Base-by-base conservation (phyloP, 2,329 filamentous ascomycete genomes). In the Teratosphaeria epicoccoides region DNA sequence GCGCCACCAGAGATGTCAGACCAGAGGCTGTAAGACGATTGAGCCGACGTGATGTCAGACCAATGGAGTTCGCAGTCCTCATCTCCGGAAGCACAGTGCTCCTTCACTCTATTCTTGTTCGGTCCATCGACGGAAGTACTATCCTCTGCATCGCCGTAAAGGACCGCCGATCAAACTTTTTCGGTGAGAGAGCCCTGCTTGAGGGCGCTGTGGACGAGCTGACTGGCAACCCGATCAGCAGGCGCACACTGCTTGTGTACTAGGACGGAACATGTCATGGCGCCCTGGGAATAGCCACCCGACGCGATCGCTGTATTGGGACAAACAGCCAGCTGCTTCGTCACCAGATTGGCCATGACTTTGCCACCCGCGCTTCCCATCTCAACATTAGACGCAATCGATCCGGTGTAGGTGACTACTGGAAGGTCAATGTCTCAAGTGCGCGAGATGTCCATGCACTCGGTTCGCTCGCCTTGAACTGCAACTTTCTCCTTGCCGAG, bases 381-480 rank as follows among this genome's bases (percentile, higher is more conserved):
- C 33, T 49, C 24, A 47, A 33, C 43, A 46, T 60, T 58, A 46
- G 49, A 49, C 10, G 29, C 56, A 46, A 57, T 51, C 9, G 53
- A 52, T 37, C 76, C 77, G 2, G 72, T 65, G 58, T 81, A 81
- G n/a, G n/a, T n/a, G n/a, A n/a, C n/a, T n/a, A n/a, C n/a, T n/a
- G n/a, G n/a, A n/a, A n/a, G n/a, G n/a, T n/a, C n/a, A n/a, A n/a
- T n/a, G n/a, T n/a, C n/a, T n/a, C n/a, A n/a, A n/a, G n/a, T n/a
- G n/a, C n/a, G n/a, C n/a, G n/a, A n/a, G n/a, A n/a, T n/a, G n/a
- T n/a, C n/a, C n/a, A n/a, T n/a, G n/a, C n/a, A n/a, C n/a, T n/a
- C n/a, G n/a, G n/a, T n/a, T n/a, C n/a, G n/a, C n/a, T n/a, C 73
- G 49, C 78, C 78, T 63, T 81, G 78, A 7, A 79, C 70, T 2